Evolutionary conservation across 2,329 filamentous ascomycete species (phyloP).

Genomic region (Cercospora sp.): DNA sequence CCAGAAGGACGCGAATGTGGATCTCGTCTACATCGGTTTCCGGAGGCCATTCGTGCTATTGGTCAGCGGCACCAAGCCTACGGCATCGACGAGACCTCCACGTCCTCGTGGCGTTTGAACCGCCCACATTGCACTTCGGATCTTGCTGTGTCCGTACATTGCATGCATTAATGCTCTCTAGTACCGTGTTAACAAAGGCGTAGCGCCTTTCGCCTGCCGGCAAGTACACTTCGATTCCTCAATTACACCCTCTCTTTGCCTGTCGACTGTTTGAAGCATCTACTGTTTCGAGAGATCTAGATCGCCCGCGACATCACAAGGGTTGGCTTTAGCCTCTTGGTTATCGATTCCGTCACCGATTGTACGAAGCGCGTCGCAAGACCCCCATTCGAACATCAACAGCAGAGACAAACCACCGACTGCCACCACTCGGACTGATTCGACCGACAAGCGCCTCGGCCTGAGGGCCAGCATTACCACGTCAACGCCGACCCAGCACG

Average conservation of each 20-base stretch:
- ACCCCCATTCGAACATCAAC: neutral
- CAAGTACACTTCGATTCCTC: neutral
- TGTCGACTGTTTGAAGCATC: neutral
- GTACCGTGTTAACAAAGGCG: neutral
- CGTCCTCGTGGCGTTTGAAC: neutral
- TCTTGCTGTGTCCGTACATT: neutral
- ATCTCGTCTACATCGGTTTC: neutral
- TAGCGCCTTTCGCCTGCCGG: neutral
- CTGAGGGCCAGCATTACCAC: slow-evolving; percentile 14
- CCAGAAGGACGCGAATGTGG: neutral
- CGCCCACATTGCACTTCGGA: neutral
- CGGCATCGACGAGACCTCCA: neutral
- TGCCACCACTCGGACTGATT: neutral
- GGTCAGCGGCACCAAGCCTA: neutral
- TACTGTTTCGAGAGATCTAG: neutral
- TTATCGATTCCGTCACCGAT: neutral
- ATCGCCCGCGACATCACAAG: neutral
- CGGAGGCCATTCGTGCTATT: neutral
- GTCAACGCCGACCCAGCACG: neutral
- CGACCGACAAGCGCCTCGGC: neutral
- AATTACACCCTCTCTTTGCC: neutral
- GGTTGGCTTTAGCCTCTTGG: neutral
- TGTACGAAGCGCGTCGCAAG: neutral
- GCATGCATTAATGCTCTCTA: neutral
- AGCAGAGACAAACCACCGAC: neutral